Evolutionary conservation across 116 monocot genomes (phyloP).

Genomic region (Papilionanthe hybrid): DNA sequence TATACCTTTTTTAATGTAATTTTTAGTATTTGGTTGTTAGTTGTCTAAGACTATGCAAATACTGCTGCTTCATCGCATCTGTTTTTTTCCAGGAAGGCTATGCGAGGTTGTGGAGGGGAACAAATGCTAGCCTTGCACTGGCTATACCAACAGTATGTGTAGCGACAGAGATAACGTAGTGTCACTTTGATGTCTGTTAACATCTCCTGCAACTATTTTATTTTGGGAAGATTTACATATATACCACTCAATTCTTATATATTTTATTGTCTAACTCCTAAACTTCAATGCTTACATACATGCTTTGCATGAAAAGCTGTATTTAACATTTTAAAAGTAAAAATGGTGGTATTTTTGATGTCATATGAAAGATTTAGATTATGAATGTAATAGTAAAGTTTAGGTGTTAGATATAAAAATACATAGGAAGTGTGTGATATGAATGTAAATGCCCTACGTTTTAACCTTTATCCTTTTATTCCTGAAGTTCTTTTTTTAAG

Average conservation of each 20-base stretch:
- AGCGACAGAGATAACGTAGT: background rate
- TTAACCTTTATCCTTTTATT: background rate
- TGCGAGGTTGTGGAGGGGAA: slow-evolving; percentile 85
- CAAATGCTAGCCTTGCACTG: slow-evolving; percentile 74
- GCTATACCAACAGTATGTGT: slow-evolving; percentile 75
- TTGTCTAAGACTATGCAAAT: background rate
- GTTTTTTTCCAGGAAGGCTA: slow-evolving; percentile 65
- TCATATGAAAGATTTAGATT: too few relatives aligned
- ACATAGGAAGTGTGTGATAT: too few relatives aligned
- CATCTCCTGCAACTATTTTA: background rate
- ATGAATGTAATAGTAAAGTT: too few relatives aligned
- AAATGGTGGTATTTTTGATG: too few relatives aligned
- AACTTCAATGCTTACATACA: too few relatives aligned
- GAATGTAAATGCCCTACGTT: background rate
- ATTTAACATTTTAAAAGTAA: too few relatives aligned
- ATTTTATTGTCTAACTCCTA: too few relatives aligned
- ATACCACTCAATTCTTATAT: too few relatives aligned
- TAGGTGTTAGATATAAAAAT: too few relatives aligned
- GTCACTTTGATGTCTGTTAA: background rate
- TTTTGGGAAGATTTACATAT: background rate
- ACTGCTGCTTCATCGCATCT: slow-evolving; percentile 4
- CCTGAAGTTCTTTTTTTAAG: background rate
- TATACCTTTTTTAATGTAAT: background rate
- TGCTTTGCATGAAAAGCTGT: too few relatives aligned
- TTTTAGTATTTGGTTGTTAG: background rate